These are phyloP conservation scores for Suhomyces terraborum DNA, from an alignment of 1,139 yeast species.

Conservation along the genomic window DNA sequence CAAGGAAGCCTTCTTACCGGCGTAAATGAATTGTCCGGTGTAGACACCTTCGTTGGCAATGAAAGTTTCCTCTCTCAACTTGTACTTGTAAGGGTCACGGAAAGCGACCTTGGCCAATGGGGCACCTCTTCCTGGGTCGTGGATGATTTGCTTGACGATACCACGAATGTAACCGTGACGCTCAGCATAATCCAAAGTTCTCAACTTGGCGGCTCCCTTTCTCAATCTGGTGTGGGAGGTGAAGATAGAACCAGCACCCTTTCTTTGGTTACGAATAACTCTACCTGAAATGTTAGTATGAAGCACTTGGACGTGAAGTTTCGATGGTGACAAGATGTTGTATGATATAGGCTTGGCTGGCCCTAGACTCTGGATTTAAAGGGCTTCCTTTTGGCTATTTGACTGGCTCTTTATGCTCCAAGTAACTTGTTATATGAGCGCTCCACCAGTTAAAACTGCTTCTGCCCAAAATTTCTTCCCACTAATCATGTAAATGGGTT, in stretches of 20 bases:
- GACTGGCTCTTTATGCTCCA: too few relatives aligned
- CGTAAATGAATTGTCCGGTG: conserved; percentile 98
- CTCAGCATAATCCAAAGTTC: conserved; percentile 99
- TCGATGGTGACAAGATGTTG: too few relatives aligned
- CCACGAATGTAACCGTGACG: conserved; percentile 99
- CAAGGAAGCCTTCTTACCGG: conserved; percentile 98
- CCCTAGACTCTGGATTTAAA: too few relatives aligned
- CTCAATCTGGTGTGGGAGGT: conserved; percentile 99
- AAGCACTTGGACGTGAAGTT: conserved; percentile 77
- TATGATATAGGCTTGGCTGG: too few relatives aligned
- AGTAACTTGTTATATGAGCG: too few relatives aligned
- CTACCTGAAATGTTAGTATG: conserved; percentile 70
- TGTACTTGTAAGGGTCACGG: conserved; percentile 99
- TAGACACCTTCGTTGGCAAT: conserved; percentile 99
- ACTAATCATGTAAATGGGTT: too few relatives aligned
- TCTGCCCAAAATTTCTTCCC: too few relatives aligned
- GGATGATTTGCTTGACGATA: conserved; percentile 93
- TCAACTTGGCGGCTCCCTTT: conserved; percentile 99
- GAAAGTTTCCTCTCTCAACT: conserved; percentile 88
- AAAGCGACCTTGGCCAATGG: conserved; percentile 98
- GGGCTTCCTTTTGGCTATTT: too few relatives aligned
- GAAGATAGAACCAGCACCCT: conserved; percentile 99
- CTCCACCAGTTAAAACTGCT: too few relatives aligned
- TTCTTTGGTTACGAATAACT: conserved; percentile 99
- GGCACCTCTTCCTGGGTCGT: conserved; percentile 99